Evolutionary conservation across 768 basidiomycete genomes (phyloP).

Genomic region (Leccinum barrowsii): DNA sequence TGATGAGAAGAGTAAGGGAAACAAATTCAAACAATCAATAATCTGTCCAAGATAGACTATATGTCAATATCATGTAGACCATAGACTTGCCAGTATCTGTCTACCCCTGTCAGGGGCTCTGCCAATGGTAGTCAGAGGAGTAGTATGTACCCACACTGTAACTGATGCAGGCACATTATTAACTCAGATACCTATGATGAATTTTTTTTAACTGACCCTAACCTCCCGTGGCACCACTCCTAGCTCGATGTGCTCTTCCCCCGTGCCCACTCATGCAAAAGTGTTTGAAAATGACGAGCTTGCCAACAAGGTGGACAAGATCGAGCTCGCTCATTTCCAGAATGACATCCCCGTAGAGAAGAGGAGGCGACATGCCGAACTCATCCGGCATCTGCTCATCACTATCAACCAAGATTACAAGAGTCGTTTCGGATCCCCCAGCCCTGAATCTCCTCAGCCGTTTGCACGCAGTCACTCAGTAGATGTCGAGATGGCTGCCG

Average conservation of each 20-base stretch:
- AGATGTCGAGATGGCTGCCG: constrained; percentile 44
- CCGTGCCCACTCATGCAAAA: constrained; percentile 31
- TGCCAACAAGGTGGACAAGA: constrained; percentile 44
- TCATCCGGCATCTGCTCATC: constrained; percentile 66
- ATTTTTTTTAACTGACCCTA: no score
- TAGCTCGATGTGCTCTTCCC: constrained; percentile 41
- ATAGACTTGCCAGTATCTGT: no score
- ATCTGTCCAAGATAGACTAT: no score
- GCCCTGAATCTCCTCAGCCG: constrained; percentile 3
- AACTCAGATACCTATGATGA: no score
- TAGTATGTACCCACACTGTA: no score
- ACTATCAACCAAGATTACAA: constrained; percentile 64
- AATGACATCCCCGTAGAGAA: constrained; percentile 41
- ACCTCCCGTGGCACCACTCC: constrained; percentile 34
- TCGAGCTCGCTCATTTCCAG: constrained; percentile 42
- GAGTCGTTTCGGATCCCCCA: constrained; percentile 35
- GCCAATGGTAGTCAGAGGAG: no score
- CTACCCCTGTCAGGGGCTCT: no score
- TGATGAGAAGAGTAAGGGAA: no score
- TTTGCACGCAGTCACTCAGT: constrained; percentile 12
- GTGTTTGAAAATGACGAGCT: constrained; percentile 34
- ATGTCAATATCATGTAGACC: no score
- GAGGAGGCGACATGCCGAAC: constrained; percentile 59
- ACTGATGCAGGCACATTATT: no score
- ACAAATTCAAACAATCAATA: no score